These are phyloP conservation scores for Nymphaea colorata DNA, from an alignment of 164 flowering plant species.

Conservation along the genomic window DNA sequence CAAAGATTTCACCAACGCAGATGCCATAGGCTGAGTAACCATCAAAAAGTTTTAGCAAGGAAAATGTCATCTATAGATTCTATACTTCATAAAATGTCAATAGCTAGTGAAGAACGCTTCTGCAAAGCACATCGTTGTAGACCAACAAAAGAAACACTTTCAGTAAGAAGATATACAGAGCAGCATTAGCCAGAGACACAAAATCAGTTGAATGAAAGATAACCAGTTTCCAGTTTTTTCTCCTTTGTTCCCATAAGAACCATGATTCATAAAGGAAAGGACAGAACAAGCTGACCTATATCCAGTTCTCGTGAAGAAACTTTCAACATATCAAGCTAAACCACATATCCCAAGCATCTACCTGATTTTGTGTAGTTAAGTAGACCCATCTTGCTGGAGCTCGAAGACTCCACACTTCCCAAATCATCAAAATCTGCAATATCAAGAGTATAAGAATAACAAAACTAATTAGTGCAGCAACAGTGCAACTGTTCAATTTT, in stretches of 20 bases:
- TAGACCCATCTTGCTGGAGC: constrained; percentile 24
- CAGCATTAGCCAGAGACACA: background rate
- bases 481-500: background rate
- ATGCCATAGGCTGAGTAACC: no score
- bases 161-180: background rate
- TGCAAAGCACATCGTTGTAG: background rate
- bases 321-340: no score
- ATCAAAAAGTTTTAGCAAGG: no score
- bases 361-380: constrained; percentile 84
- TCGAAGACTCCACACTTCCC: constrained; percentile 32
- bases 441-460: background rate
- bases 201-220: background rate
- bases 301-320: no score
- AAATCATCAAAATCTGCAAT: constrained; percentile 70
- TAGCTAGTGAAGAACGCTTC: no score
- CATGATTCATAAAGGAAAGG: no score
- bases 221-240: background rate
- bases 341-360: constrained; percentile 13
- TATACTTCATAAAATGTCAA: no score
- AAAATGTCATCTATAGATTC: no score
- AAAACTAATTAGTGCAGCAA: background rate
- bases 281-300: no score
- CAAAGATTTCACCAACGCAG: no score
- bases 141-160: background rate
- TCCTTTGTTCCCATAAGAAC: background rate